phyloP scores from a whole-genome alignment of 2,329 filamentous ascomycete genomes.

The Trichoderma cornu-damae region DNA sequence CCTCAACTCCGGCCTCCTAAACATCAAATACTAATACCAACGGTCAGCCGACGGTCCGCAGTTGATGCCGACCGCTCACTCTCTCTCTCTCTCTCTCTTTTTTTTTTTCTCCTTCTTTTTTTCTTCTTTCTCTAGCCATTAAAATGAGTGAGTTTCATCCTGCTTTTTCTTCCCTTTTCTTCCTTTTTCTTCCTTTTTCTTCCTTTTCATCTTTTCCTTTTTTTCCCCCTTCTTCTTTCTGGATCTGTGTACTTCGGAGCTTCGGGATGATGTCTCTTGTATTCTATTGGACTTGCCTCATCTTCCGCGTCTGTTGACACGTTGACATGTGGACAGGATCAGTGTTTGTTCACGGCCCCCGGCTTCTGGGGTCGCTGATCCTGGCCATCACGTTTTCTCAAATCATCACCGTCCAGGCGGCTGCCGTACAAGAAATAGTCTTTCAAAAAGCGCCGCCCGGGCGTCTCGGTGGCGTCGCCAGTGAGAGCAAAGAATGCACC shows the following conservation, averaged over 20 bases:
- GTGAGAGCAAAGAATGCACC: conserved; percentile 65
- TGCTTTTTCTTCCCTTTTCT: background rate
- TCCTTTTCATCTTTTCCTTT: background rate
- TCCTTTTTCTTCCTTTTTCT: background rate
- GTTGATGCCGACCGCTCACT: conserved; percentile 1
- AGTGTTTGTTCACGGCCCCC: background rate
- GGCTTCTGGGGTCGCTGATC: conserved; percentile 7
- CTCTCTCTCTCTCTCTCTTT: background rate
- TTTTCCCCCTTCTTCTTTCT: background rate
- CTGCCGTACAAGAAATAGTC: conserved; percentile 23
- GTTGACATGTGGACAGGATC: conserved; percentile 10
- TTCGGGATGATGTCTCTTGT: background rate
- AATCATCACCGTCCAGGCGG: conserved; percentile 15
- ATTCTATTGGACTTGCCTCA: background rate
- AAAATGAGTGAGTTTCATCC: conserved; percentile 5
- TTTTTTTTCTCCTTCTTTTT: too few species aligned
- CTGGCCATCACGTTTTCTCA: background rate
- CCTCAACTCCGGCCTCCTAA: background rate
- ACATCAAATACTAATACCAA: conserved; percentile 3
- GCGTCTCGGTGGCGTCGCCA: conserved; percentile 60
- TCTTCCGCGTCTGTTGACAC: background rate
- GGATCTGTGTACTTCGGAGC: background rate
- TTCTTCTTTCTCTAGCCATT: too few species aligned
- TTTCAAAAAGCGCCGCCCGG: conserved; percentile 23
- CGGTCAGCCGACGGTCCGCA: conserved; percentile 1